Conservation (phyloP, 2,329 filamentous ascomycete species). For the Ascochyta clinopodiicola region DNA sequence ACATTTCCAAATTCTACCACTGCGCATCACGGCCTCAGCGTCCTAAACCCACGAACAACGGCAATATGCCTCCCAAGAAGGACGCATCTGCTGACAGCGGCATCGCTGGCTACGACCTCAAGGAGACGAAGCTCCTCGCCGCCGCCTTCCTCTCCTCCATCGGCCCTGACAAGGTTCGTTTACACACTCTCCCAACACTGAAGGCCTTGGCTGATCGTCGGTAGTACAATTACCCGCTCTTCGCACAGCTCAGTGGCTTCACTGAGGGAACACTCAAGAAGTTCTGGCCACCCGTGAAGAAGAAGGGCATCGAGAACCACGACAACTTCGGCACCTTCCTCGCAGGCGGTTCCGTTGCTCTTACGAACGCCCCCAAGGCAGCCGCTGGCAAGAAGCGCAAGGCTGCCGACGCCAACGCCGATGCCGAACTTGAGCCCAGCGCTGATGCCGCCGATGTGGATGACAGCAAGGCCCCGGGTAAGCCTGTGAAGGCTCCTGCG, state of each 20-base stretch:
- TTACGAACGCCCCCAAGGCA: constrained; percentile 8
- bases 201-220: not conserved
- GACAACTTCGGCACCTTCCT: constrained; percentile 31
- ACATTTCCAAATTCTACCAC: not conserved
- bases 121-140: constrained; percentile 39
- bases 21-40: not conserved
- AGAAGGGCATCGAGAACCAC: constrained; percentile 35
- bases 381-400: constrained; percentile 34
- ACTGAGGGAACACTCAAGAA: constrained; percentile 43
- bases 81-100: constrained; percentile 3
- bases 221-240: constrained; percentile 40
- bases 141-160: constrained; percentile 39
- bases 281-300: constrained; percentile 43
- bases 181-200: not conserved
- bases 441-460: not conserved
- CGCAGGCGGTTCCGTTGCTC: constrained; percentile 1
- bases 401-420: constrained; percentile 14
- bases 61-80: constrained; percentile 36
- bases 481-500: constrained; percentile 19
- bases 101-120: constrained; percentile 28
- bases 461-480: constrained; percentile 8
- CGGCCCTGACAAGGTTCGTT: constrained; percentile 36
- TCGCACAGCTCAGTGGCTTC: constrained; percentile 38
- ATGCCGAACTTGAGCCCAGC: constrained; percentile 1
- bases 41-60: not conserved